Percentiles rank a stretch among this genome's conserved stretches.
Conservation (phyloP, 2,329 filamentous ascomycete genomes). For the Cercospora sojina region DNA sequence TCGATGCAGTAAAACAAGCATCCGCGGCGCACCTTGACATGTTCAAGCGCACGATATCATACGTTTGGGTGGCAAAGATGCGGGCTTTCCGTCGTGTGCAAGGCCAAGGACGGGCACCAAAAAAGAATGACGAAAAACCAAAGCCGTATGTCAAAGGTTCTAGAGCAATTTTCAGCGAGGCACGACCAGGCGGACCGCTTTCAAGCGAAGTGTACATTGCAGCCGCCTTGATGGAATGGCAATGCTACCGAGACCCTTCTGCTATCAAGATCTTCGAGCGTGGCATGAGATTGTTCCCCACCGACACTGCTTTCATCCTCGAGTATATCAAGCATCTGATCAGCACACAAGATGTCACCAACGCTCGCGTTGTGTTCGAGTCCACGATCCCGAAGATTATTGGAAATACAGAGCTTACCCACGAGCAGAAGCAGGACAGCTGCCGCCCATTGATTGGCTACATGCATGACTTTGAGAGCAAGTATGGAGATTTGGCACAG, state of each 20-base stretch:
- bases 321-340: conserved; percentile 96
- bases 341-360: conserved; percentile 81
- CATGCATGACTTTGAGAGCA: conserved; percentile 92
- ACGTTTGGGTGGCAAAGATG: conserved; percentile 92
- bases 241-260: conserved; percentile 91
- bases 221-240: conserved; percentile 87
- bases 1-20: conserved; percentile 61
- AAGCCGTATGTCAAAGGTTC: conserved; percentile 56
- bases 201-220: conserved; percentile 95
- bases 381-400: conserved; percentile 78
- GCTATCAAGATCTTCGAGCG: conserved; percentile 95
- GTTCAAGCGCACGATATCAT: conserved; percentile 82
- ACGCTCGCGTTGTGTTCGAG: conserved; percentile 94
- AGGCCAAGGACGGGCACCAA: conserved; percentile 64
- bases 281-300: conserved; percentile 87
- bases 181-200: conserved; percentile 79
- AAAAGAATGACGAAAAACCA: conserved; percentile 39
- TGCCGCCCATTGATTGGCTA: conserved; percentile 84
- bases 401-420: conserved; percentile 62
- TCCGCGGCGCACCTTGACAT: conserved; percentile 71
- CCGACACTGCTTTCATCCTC: conserved; percentile 88
- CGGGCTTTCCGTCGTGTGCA: conserved; percentile 92
- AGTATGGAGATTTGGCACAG: conserved; percentile 88
- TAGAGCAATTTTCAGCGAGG: conserved; percentile 84
- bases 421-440: conserved; percentile 50